Conservation (phyloP, 306 rosid species). For the Aeschynomene evenia region DNA sequence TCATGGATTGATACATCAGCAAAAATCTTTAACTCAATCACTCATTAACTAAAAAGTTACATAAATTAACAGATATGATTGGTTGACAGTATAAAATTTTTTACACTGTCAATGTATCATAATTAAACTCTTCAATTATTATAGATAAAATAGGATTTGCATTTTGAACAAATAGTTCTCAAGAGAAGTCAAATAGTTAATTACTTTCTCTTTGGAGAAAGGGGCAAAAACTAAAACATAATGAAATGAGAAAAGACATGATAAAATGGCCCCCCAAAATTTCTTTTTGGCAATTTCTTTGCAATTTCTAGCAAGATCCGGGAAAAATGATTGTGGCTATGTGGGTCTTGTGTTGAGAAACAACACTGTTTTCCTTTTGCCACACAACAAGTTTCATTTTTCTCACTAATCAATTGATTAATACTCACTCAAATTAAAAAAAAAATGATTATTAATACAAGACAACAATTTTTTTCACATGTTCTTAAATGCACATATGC, state of each 20-base stretch:
- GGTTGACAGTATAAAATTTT: no score
- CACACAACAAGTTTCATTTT: conserved; percentile 36
- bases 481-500: no score
- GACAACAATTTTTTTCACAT: no score
- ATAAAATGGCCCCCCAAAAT: not conserved
- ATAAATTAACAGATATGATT: no score
- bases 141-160: not conserved
- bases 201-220: not conserved
- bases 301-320: conserved; percentile 22
- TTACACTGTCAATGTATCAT: no score
- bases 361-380: conserved; percentile 41
- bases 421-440: no score
- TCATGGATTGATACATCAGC: no score
- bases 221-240: not conserved
- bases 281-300: conserved; percentile 28
- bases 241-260: not conserved
- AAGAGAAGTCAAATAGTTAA: not conserved
- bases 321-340: conserved; percentile 26
- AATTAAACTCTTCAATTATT: no score
- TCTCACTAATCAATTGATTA: not conserved
- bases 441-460: no score
- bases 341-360: conserved; percentile 40
- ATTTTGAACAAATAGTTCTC: not conserved
- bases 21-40: no score
- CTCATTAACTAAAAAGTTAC: no score